Conservation (phyloP, 108 stramenopile genomes). For the Fragilaria crotonensis region DNA sequence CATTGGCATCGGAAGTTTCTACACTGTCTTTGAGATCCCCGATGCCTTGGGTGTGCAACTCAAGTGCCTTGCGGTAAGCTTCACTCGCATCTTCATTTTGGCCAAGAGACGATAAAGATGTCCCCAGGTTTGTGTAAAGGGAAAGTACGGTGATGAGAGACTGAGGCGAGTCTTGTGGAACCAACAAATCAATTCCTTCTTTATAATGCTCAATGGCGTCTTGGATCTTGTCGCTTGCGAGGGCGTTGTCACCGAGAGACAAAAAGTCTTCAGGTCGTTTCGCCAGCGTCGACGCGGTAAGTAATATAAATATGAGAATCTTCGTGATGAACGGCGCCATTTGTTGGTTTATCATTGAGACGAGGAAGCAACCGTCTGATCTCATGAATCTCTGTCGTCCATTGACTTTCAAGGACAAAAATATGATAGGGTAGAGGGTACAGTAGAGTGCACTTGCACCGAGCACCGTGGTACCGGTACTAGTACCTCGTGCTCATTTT, state of each 20-base stretch:
- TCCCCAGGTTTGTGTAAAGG: slow-evolving; percentile 40
- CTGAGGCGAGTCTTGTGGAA: slow-evolving; percentile 1
- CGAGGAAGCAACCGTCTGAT: no score
- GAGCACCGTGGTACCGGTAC: no score
- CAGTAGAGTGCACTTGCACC: no score
- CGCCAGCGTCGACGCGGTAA: no score
- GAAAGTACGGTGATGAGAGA: slow-evolving; percentile 37
- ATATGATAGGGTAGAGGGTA: no score
- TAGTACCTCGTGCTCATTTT: no score
- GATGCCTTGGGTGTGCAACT: slow-evolving; percentile 14
- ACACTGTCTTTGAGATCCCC: slow-evolving; percentile 18
- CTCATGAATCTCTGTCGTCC: no score
- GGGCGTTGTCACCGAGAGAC: slow-evolving; percentile 4
- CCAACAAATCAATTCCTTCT: slow-evolving; percentile 11
- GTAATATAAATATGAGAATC: no score
- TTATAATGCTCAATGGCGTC: slow-evolving; percentile 25
- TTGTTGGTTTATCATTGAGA: no score
- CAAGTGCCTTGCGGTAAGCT: slow-evolving; percentile 25
- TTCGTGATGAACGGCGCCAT: no score
- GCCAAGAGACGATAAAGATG: slow-evolving; percentile 34
- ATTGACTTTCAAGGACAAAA: no score
- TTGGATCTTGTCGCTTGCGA: slow-evolving; percentile 1
- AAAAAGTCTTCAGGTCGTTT: slow-evolving; percentile 32
- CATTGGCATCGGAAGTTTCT: slow-evolving; percentile 14
- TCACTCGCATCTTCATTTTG: slow-evolving; percentile 13